Conservation (phyloP, 2,329 filamentous ascomycete species). For the Beauveria varroae region DNA sequence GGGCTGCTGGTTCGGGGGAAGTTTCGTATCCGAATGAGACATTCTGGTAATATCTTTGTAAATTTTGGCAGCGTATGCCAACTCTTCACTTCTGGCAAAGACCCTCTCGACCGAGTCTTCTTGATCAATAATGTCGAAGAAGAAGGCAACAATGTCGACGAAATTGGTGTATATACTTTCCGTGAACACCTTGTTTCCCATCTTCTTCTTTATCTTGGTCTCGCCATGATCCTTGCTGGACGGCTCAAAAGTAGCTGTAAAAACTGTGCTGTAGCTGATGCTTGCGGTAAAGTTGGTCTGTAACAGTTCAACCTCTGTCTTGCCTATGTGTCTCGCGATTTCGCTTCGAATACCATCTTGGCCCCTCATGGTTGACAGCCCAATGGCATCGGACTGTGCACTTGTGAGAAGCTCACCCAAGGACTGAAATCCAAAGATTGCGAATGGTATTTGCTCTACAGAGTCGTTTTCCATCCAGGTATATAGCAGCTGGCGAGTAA, state of each 20-base stretch:
- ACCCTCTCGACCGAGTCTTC: slow-evolving; percentile 66
- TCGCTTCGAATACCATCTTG: slow-evolving; percentile 55
- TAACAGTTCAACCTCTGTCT: slow-evolving; percentile 51
- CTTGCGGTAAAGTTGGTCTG: slow-evolving; percentile 65
- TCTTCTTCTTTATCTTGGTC: slow-evolving; percentile 55
- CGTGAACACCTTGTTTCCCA: slow-evolving; percentile 61
- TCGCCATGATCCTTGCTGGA: slow-evolving; percentile 49
- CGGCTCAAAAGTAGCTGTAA: slow-evolving; percentile 28
- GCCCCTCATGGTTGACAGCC: slow-evolving; percentile 74
- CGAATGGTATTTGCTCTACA: slow-evolving; percentile 68
- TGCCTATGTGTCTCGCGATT: slow-evolving; percentile 51
- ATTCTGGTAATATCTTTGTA: slow-evolving; percentile 63
- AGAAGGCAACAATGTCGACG: slow-evolving; percentile 64
- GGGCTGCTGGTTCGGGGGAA: slow-evolving; percentile 79
- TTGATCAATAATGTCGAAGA: slow-evolving; percentile 72
- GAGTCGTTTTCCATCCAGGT: slow-evolving; percentile 72
- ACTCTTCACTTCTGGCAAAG: slow-evolving; percentile 51
- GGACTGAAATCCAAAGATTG: slow-evolving; percentile 71
- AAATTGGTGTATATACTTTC: slow-evolving; percentile 62
- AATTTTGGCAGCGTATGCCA: slow-evolving; percentile 53
- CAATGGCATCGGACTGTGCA: slow-evolving; percentile 69
- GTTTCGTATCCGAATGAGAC: slow-evolving; percentile 53
- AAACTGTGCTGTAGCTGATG: slow-evolving; percentile 76
- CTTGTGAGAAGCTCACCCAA: slow-evolving; percentile 62
- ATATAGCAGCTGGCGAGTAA: slow-evolving; percentile 81